Base-by-base conservation (phyloP, 148 eudicot species). In the Beta vulgaris region DNA sequence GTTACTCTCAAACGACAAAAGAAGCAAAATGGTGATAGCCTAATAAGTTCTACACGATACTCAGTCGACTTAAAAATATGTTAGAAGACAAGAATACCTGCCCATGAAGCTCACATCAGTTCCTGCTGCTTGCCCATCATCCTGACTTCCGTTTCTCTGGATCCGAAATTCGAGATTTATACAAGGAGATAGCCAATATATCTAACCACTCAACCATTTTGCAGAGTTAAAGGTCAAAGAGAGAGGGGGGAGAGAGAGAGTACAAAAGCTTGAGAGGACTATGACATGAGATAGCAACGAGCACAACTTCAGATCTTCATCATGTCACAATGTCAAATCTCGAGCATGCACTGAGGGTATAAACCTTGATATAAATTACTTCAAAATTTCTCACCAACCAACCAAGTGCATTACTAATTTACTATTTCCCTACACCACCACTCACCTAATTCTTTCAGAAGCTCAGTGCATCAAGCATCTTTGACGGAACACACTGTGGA, bases 1-100 rank as follows among this genome's bases (percentile, higher is more conserved):
- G 35, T 31, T 9, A 64, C 43, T 68, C 29, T 36, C 63, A 46
- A 26, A 46, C 65, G 58, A 68, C 26, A 35, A 53, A 1, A 28
- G 25, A 32, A 36, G 44, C 46, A 55, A 21, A 36, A 29, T 10
- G 15, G 67, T 25, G 26, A 37, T 69, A 60, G 21, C 78, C 78
- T 79, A 28, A 10, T 8, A 8, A 74, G 25, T 28, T 37, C 64
- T 49, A 74, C 53, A 70, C 49, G 18, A 46, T 2, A 68, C 55
- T 65, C 44, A 15, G 32, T 36, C 16, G 43, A 72, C 53, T 31
- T 42, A 71, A 40, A 73, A 21, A 53, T 59, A 69, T 64, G 62
- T 51, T 42, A 35, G 82, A 82, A 80, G 26, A 83, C 77, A 80
- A 73, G 67, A 73, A 74, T 84, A 87, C 92, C 88, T 87, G 88